phyloP scores from a whole-genome alignment of 495 filamentous ascomycete species.

The Aspergillus homomorphus region DNA sequence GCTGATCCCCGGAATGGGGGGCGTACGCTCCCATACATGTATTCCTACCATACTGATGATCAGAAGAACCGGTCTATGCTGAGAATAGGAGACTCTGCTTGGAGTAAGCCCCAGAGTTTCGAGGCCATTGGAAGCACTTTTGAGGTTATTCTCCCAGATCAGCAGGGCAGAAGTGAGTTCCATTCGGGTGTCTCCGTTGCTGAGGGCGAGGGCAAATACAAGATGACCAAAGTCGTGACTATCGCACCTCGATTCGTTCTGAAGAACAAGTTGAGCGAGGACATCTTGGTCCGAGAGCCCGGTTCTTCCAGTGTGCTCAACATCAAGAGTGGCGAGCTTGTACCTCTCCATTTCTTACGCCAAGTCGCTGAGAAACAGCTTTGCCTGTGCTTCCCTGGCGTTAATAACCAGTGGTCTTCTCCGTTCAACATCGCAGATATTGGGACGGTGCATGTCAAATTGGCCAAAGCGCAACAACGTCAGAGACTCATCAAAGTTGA shows the following conservation, averaged over 20 bases:
- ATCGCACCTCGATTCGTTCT: slow-evolving; percentile 91
- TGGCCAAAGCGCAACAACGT: slow-evolving; percentile 83
- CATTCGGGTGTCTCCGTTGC: slow-evolving; percentile 84
- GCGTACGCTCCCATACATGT: slow-evolving; percentile 87
- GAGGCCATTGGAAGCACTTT: slow-evolving; percentile 94
- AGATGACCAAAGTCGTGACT: slow-evolving; percentile 90
- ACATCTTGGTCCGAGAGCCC: slow-evolving; percentile 84
- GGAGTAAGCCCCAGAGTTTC: slow-evolving; percentile 97
- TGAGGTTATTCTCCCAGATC: slow-evolving; percentile 76
- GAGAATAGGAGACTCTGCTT: slow-evolving; percentile 81
- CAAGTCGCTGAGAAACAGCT: slow-evolving; percentile 79
- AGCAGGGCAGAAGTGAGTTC: slow-evolving; percentile 70
- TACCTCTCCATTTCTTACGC: slow-evolving; percentile 84
- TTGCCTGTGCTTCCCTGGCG: slow-evolving; percentile 86
- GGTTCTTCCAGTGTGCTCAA: slow-evolving; percentile 77
- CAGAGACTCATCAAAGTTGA: slow-evolving; percentile 87
- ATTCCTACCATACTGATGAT: slow-evolving; percentile 84
- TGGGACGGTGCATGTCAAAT: slow-evolving; percentile 86
- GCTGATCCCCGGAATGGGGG: slow-evolving; percentile 48
- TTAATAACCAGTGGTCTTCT: slow-evolving; percentile 97
- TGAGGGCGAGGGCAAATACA: slow-evolving; percentile 95
- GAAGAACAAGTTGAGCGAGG: slow-evolving; percentile 87
- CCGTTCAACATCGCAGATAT: slow-evolving; percentile 96
- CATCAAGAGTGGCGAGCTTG: slow-evolving; percentile 68
- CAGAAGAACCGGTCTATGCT: slow-evolving; percentile 83